phyloP scores from a whole-genome alignment of 306 rosid species.

The Castanea sativa region DNA sequence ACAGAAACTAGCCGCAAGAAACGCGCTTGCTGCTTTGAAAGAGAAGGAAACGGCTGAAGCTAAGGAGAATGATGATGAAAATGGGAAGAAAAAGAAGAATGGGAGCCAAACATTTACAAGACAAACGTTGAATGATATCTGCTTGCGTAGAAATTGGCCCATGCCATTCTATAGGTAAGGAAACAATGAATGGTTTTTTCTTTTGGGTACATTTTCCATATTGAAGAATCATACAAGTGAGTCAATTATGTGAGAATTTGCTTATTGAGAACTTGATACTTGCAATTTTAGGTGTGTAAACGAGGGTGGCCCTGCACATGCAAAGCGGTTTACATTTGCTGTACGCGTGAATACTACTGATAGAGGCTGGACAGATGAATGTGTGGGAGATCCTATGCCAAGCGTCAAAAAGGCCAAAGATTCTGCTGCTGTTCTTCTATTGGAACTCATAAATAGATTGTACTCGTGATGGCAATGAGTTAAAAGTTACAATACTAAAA shows the following conservation, averaged over 20 bases:
- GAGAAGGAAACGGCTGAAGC: slow-evolving; percentile 73
- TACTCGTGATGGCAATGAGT: slow-evolving; percentile 49
- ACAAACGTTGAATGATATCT: slow-evolving; percentile 88
- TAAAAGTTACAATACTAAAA: not conserved
- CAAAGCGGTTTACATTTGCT: slow-evolving; percentile 89
- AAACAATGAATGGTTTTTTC: not conserved
- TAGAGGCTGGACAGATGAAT: slow-evolving; percentile 91
- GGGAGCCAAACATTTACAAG: slow-evolving; percentile 90
- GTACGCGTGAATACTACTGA: slow-evolving; percentile 91
- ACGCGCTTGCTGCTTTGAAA: slow-evolving; percentile 84
- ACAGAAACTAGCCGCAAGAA: slow-evolving; percentile 96
- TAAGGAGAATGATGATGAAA: slow-evolving; percentile 60
- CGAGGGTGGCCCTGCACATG: slow-evolving; percentile 99
- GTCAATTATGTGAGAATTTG: not conserved
- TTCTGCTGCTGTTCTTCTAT: slow-evolving; percentile 93
- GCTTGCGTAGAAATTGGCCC: slow-evolving; percentile 96
- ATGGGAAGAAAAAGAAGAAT: slow-evolving; percentile 66
- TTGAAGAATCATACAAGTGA: not conserved
- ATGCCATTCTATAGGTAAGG: slow-evolving; percentile 86
- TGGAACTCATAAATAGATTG: slow-evolving; percentile 70
- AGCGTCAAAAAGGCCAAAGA: slow-evolving; percentile 98
- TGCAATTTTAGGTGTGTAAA: slow-evolving; percentile 67
- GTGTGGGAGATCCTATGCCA: slow-evolving; percentile 98
- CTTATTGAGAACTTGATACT: not conserved
- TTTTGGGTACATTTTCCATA: not conserved